These are phyloP conservation scores for Blastobotrys ciferrii DNA, from an alignment of 1,139 yeast genomes.

Conservation along the genomic window DNA sequence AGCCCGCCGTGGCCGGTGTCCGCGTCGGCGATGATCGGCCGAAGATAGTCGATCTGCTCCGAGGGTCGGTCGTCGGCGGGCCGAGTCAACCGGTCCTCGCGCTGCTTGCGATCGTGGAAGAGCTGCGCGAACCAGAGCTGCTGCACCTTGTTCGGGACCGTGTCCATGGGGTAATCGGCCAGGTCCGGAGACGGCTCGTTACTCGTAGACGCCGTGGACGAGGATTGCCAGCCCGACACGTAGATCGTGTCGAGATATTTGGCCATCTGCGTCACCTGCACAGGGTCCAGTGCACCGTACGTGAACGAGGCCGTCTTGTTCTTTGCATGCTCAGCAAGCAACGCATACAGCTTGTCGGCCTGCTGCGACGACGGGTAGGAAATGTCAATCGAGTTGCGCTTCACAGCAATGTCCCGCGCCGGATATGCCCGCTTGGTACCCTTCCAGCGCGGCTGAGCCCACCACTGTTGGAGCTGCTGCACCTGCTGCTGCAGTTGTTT, in stretches of 20 bases:
- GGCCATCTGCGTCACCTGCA: constrained; percentile 96
- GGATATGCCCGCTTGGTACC: constrained; percentile 85
- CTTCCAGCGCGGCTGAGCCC: constrained; percentile 89
- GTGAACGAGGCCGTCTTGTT: constrained; percentile 81
- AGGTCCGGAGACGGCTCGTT: constrained; percentile 98
- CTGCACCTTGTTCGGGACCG: constrained; percentile 97
- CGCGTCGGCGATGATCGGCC: constrained; percentile 96
- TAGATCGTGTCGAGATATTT: constrained; percentile 89
- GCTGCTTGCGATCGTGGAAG: constrained; percentile 96
- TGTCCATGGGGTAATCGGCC: constrained; percentile 98
- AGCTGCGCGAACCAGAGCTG: constrained; percentile 95
- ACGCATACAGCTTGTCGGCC: constrained; percentile 75
- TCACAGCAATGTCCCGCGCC: constrained; percentile 84
- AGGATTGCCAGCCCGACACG: constrained; percentile 98
- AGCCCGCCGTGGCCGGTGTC: constrained; percentile 99
- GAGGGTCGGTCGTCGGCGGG: constrained; percentile 64
- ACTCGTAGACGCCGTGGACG: constrained; percentile 94
- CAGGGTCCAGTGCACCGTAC: constrained; percentile 95
- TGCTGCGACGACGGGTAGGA: constrained; percentile 75
- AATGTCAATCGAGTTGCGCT: constrained; percentile 74
- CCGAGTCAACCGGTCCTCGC: constrained; percentile 71
- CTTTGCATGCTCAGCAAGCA: constrained; percentile 69
- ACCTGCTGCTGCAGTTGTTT: constrained; percentile 64
- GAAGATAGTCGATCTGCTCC: constrained; percentile 69
- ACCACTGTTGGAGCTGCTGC: constrained; percentile 77